Base-by-base conservation (phyloP, 78 protist genomes). In the Capsaspora owczarzaki region DNA sequence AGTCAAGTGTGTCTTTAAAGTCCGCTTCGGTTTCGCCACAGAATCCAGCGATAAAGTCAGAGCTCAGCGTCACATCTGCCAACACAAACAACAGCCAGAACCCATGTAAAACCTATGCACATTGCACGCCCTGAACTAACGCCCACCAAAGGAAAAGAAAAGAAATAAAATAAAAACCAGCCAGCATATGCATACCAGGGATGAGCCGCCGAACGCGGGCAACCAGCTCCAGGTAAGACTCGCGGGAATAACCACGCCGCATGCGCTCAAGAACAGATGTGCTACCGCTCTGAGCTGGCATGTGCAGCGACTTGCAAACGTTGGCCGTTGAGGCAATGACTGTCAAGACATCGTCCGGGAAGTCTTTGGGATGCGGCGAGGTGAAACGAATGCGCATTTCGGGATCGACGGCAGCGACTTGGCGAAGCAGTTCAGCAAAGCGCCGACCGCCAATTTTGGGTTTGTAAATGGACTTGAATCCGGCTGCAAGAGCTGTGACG, bases 301-400 rank as follows among this genome's bases (percentile, higher is more conserved):
- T 60, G 83, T 93, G 96, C 31, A 93, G 38, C n/a, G 12, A 20
- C 61, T 85, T 85, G 83, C 94, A 90, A 35, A 92, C 47, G 85
- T 94, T 94, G 47, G 88, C 86, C 46, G 84, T 42, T 12, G 43
- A 42, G 31, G 70, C 77, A 42, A 91, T 76, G 41, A 87, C 42
- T 14, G 68, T 72, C 40, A 91, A 40, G 27, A 29, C 1, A 44
- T 63, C 89, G 72, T 85, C 84, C n/a, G 94, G 93, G 29, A 90
- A 92, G 85, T 92, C 95, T 75, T 95, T 93, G 16, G 98, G 98
- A 78, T 95, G 98, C 4, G 98, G 98, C 56, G 93, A 86, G 35
- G 98, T 95, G 81, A 93, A 95, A 40, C 98, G 84, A 42, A 91
- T 46, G 69, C 97, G 82, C 84, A 94, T 74, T 53, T 87, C 87